phyloP scores from a whole-genome alignment of 805 yeast genomes.

The Candida wancherniae region DNA sequence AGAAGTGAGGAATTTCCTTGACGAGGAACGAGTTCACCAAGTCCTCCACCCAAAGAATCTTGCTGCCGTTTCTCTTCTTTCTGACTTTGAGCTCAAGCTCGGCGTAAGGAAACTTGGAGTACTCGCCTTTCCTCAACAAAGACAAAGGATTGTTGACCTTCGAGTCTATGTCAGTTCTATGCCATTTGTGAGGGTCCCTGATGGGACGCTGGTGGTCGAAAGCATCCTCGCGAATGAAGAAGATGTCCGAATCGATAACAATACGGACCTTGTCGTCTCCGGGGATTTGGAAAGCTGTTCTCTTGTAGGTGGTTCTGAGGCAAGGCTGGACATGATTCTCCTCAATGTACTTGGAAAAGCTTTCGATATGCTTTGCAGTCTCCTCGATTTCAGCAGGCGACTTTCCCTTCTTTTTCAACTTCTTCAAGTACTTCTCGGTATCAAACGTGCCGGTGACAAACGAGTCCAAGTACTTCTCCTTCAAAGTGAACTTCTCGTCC shows the following conservation, averaged over 20 bases:
- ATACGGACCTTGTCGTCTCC: slow-evolving; percentile 93
- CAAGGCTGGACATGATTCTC: slow-evolving; percentile 76
- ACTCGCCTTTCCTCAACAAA: slow-evolving; percentile 81
- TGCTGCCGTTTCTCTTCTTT: slow-evolving; percentile 42
- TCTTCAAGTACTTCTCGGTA: slow-evolving; percentile 48
- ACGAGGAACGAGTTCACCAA: slow-evolving; percentile 72
- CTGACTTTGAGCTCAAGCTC: slow-evolving; percentile 82
- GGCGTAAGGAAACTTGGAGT: slow-evolving; percentile 73
- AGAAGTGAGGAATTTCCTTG: slow-evolving; percentile 90
- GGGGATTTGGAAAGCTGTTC: slow-evolving; percentile 97
- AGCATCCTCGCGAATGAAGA: slow-evolving; percentile 85
- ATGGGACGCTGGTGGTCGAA: slow-evolving; percentile 82
- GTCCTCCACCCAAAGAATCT: slow-evolving; percentile 78
- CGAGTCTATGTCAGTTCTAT: slow-evolving; percentile 84
- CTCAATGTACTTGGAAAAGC: slow-evolving; percentile 57
- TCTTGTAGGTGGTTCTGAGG: slow-evolving; percentile 76
- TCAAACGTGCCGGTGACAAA: slow-evolving; percentile 54
- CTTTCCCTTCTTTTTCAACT: slow-evolving; percentile 60
- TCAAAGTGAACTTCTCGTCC: slow-evolving; percentile 63
- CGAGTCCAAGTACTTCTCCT: slow-evolving; percentile 76
- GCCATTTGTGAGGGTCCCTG: slow-evolving; percentile 88
- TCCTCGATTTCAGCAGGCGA: slow-evolving; percentile 48
- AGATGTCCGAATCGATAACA: slow-evolving; percentile 82
- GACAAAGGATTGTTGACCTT: slow-evolving; percentile 63
- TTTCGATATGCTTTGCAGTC: slow-evolving; percentile 50